Percentiles rank a stretch among this genome's conserved stretches.
Evolutionary conservation across 2,329 filamentous ascomycete genomes (phyloP).

Genomic region (Diaporthe vaccinii): DNA sequence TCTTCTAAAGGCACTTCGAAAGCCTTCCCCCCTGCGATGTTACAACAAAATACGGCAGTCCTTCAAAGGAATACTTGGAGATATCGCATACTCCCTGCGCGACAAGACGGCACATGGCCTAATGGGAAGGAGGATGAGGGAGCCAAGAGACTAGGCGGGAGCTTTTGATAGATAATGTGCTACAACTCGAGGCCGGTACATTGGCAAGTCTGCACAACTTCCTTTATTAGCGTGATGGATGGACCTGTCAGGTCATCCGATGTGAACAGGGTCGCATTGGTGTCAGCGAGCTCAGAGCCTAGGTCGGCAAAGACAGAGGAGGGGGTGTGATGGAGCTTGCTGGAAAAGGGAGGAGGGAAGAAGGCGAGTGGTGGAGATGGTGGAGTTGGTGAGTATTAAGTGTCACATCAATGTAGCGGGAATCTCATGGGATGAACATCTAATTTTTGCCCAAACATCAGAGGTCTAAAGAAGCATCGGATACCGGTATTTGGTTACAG

Average conservation of each 20-base stretch:
- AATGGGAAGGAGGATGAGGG: constrained; percentile 17
- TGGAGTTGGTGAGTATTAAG: background rate
- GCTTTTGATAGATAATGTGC: constrained; percentile 13
- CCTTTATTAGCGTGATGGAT: constrained; percentile 1
- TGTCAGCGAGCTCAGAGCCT: background rate
- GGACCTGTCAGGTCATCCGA: background rate
- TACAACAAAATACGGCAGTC: background rate
- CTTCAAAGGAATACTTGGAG: background rate
- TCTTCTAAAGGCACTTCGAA: background rate
- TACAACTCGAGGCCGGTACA: background rate
- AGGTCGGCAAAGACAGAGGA: background rate
- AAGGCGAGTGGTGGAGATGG: background rate
- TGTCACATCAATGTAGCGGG: background rate
- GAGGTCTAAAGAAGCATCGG: background rate
- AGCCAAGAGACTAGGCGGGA: constrained; percentile 6
- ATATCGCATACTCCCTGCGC: background rate
- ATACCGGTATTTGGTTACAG: background rate
- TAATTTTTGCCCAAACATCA: background rate
- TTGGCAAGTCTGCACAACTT: constrained; percentile 10
- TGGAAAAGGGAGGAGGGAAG: constrained; percentile 6
- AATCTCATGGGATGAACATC: background rate
- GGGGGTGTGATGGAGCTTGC: constrained; percentile 2
- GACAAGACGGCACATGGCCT: background rate
- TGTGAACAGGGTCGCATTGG: background rate
- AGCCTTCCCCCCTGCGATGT: background rate